Conservation (phyloP, 805 yeast species). For the Saccharomycopsis guyanensis region DNA sequence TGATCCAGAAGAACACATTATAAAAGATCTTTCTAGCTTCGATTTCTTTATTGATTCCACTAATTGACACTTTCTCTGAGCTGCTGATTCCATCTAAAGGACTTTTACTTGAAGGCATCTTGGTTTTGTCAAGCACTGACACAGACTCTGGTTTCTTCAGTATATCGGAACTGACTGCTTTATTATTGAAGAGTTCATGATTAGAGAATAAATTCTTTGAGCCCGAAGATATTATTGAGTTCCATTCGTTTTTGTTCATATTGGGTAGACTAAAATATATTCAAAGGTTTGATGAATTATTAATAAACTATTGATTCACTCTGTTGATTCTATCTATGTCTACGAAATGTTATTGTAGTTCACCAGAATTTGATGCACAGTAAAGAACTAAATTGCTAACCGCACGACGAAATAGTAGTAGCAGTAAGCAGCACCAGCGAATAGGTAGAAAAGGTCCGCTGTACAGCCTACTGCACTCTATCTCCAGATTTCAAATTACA, state of each 20-base stretch:
- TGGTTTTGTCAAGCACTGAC: background rate
- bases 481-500: too few relatives aligned
- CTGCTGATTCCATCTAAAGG: background rate
- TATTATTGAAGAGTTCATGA: background rate
- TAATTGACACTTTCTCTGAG: background rate
- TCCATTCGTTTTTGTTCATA: background rate
- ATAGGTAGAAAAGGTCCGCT: too few relatives aligned
- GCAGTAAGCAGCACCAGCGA: too few relatives aligned
- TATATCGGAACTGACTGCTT: background rate
- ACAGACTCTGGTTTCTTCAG: background rate
- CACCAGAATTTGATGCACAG: too few relatives aligned
- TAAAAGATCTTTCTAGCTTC: slow-evolving; percentile 2
- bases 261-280: too few relatives aligned
- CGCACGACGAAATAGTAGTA: too few relatives aligned
- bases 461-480: too few relatives aligned
- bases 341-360: too few relatives aligned
- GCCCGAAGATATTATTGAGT: background rate
- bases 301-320: too few relatives aligned
- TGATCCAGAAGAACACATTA: background rate
- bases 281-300: too few relatives aligned
- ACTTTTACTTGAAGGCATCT: background rate
- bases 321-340: too few relatives aligned
- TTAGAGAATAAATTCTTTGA: background rate
- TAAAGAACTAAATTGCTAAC: too few relatives aligned
- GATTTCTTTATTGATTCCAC: background rate